Conservation (phyloP, 306 rosid genomes). For the Quercus suber region DNA sequence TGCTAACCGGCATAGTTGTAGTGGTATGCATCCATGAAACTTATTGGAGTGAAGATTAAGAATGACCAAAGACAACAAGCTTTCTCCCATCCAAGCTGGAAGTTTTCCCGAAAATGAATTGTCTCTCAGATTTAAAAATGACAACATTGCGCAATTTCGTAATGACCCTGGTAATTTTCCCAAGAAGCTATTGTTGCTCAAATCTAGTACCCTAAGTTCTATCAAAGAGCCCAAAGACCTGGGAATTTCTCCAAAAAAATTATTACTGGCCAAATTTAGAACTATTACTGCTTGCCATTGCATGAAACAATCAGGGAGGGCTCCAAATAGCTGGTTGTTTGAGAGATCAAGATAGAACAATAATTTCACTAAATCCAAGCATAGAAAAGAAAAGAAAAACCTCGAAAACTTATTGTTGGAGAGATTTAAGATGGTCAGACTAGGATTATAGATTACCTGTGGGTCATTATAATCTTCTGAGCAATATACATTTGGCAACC, state of each 20-base stretch:
- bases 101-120: constrained; percentile 20
- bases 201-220: background rate
- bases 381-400: background rate
- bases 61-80: background rate
- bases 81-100: constrained; percentile 23
- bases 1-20: background rate
- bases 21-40: constrained; percentile 12
- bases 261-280: constrained; percentile 9
- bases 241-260: constrained; percentile 9
- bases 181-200: background rate
- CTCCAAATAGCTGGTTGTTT: background rate
- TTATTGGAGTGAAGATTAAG: constrained; percentile 5
- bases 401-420: too few relatives aligned
- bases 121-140: constrained; percentile 16
- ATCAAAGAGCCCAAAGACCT: background rate
- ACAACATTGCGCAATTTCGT: constrained; percentile 10
- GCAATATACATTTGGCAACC: too few relatives aligned
- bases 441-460: too few relatives aligned
- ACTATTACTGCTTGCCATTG: background rate
- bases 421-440: too few relatives aligned
- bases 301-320: constrained; percentile 17
- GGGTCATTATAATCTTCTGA: too few relatives aligned
- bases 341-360: constrained; percentile 7
- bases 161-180: constrained; percentile 25
- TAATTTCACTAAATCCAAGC: background rate